These are phyloP conservation scores for Colletotrichum sp. DNA, from an alignment of 2,329 filamentous ascomycete genomes.

Conservation along the genomic window DNA sequence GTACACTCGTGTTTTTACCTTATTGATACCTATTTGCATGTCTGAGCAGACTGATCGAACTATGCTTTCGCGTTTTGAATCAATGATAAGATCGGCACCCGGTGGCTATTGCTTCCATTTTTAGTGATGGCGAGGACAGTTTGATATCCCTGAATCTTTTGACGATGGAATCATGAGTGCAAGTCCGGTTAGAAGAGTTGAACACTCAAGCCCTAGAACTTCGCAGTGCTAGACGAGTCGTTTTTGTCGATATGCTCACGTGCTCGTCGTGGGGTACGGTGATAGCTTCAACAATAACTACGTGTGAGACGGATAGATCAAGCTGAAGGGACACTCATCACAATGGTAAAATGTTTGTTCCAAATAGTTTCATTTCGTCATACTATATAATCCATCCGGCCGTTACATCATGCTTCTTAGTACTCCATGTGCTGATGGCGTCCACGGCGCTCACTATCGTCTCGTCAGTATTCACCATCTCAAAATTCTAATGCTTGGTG, in stretches of 20 bases:
- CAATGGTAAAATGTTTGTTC: fast-evolving
- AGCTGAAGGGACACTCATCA: background rate
- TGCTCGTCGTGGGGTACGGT: fast-evolving
- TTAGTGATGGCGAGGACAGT: fast-evolving
- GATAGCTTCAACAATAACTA: too few relatives aligned
- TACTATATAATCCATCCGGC: background rate
- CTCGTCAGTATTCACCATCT: background rate
- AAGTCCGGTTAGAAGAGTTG: too few relatives aligned
- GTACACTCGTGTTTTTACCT: background rate
- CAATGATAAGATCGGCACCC: background rate
- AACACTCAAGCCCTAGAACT: too few relatives aligned
- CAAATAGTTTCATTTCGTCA: background rate
- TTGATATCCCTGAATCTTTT: fast-evolving
- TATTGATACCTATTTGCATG: background rate
- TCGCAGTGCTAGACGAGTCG: fast-evolving
- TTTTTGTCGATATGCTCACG: background rate
- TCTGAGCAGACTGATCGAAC: background rate
- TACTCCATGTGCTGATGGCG: slow-evolving; percentile 15
- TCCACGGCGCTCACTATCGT: background rate
- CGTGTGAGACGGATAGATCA: background rate
- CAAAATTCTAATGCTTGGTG: background rate
- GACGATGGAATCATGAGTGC: background rate
- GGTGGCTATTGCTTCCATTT: fast-evolving
- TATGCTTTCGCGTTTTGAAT: fast-evolving
- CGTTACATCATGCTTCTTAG: background rate